phyloP scores from a whole-genome alignment of 1,284 basidiomycete genomes.

The Ustanciosporium gigantosporum region DNA sequence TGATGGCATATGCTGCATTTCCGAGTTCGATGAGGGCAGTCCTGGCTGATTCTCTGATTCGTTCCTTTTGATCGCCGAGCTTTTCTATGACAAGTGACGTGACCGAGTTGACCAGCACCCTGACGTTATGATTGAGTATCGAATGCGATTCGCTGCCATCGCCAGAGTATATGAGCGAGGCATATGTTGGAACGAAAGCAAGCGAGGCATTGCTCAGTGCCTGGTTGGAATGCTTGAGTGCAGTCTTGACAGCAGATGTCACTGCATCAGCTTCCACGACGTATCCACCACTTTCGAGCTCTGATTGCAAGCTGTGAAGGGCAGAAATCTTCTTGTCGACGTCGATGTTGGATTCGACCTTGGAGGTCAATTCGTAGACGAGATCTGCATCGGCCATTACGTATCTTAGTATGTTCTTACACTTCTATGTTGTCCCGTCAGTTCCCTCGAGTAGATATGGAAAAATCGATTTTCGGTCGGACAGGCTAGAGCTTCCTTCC shows the following conservation, averaged over 20 bases:
- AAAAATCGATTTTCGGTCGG: too few species aligned
- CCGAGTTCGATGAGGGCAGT: slow-evolving; percentile 74
- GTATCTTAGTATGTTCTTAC: too few species aligned
- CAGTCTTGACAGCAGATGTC: slow-evolving; percentile 68
- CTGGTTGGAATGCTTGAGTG: slow-evolving; percentile 77
- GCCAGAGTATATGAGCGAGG: slow-evolving; percentile 32
- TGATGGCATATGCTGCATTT: slow-evolving; percentile 70
- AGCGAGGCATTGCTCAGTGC: slow-evolving; percentile 66
- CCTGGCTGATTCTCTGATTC: slow-evolving; percentile 73
- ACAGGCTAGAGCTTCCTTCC: too few species aligned
- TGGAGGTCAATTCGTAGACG: slow-evolving; percentile 31
- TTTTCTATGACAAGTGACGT: slow-evolving; percentile 76
- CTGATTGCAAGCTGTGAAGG: slow-evolving; percentile 21
- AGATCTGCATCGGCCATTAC: slow-evolving; percentile 34
- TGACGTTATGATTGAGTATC: slow-evolving; percentile 29
- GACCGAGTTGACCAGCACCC: slow-evolving; percentile 67
- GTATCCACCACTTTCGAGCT: slow-evolving; percentile 22
- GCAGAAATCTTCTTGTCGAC: slow-evolving; percentile 35
- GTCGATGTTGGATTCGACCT: slow-evolving; percentile 35
- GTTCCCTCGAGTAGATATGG: too few species aligned
- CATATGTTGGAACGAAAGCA: slow-evolving; percentile 49
- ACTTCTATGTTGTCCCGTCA: not conserved
- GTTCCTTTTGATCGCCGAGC: slow-evolving; percentile 76
- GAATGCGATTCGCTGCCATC: slow-evolving; percentile 18
- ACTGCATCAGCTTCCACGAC: slow-evolving; percentile 44